Conservation (phyloP, 2,329 filamentous ascomycete species). For the Taxawa tesnikishii region DNA sequence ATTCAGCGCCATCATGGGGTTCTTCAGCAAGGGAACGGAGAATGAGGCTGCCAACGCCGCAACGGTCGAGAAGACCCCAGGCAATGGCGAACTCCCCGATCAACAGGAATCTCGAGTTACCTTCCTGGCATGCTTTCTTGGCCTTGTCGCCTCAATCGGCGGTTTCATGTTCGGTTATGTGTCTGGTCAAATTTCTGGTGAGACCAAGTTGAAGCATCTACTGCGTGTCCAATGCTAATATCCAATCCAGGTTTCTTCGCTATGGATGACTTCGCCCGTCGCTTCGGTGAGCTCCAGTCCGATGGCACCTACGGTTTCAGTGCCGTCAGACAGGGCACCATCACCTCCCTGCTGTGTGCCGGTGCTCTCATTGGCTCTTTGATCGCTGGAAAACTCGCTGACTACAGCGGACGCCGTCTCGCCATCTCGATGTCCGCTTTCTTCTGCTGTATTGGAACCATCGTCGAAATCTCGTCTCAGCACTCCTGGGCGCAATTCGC, state of each 20-base stretch:
- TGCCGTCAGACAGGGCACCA: constrained; percentile 23
- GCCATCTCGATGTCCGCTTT: constrained; percentile 37
- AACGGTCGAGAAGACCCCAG: constrained; percentile 17
- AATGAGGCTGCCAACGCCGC: constrained; percentile 17
- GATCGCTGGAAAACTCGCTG: constrained; percentile 35
- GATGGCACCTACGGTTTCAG: constrained; percentile 25
- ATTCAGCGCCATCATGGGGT: constrained; percentile 14
- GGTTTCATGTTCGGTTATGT: constrained; percentile 54
- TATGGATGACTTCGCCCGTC: constrained; percentile 39
- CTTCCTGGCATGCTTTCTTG: constrained; percentile 38
- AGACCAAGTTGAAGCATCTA: constrained; percentile 32
- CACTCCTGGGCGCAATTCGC: constrained; percentile 34
- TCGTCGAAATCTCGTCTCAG: constrained; percentile 30
- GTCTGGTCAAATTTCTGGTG: constrained; percentile 44
- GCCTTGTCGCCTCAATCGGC: constrained; percentile 43
- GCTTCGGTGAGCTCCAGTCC: constrained; percentile 38
- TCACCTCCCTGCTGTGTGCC: constrained; percentile 31
- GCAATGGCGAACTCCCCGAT: constrained; percentile 7
- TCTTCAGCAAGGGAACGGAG: constrained; percentile 19
- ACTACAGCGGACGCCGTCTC: constrained; percentile 35
- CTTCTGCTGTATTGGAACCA: constrained; percentile 28
- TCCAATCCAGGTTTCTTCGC: constrained; percentile 22
- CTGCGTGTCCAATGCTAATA: constrained; percentile 1
- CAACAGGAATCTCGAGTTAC: constrained; percentile 15
- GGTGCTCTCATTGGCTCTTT: constrained; percentile 30